These are phyloP conservation scores for Austroboletus eburneus DNA, from an alignment of 768 basidiomycete genomes.

Conservation along the genomic window DNA sequence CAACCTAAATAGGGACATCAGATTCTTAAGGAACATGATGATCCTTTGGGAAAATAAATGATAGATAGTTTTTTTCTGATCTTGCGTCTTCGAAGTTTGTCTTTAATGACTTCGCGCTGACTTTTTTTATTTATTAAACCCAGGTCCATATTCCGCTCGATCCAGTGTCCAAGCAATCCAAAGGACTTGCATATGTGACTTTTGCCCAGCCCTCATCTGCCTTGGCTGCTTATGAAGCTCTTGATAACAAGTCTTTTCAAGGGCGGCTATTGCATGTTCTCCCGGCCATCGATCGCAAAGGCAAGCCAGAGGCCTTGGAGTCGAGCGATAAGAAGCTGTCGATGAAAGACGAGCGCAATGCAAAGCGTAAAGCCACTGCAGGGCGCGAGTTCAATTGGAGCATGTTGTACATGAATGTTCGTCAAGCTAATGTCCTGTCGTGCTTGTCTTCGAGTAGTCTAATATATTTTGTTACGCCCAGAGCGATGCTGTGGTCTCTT, in stretches of 20 bases:
- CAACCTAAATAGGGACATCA: constrained; percentile 46
- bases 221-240: constrained; percentile 64
- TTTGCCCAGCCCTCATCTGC: constrained; percentile 46
- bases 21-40: constrained; percentile 37
- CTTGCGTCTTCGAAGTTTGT: not conserved
- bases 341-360: constrained; percentile 55
- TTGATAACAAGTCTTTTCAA: constrained; percentile 86
- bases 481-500: constrained; percentile 92
- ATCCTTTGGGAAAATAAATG: constrained; percentile 47
- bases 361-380: constrained; percentile 61
- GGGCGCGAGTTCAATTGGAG: constrained; percentile 89
- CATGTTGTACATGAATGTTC: constrained; percentile 95
- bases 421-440: constrained; percentile 34
- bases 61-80: constrained; percentile 44
- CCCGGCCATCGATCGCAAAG: constrained; percentile 69
- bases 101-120: constrained; percentile 1
- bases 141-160: constrained; percentile 60
- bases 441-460: constrained; percentile 13
- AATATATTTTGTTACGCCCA: constrained; percentile 32
- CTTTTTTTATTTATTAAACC: not conserved
- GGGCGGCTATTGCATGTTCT: constrained; percentile 90
- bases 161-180: constrained; percentile 40
- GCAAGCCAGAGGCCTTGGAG: constrained; percentile 40
- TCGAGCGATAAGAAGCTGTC: constrained; percentile 42
- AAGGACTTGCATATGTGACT: constrained; percentile 62